Conservation (phyloP, 176 grass and related monocot species). For the Rhipidocladum racemiflorum region DNA sequence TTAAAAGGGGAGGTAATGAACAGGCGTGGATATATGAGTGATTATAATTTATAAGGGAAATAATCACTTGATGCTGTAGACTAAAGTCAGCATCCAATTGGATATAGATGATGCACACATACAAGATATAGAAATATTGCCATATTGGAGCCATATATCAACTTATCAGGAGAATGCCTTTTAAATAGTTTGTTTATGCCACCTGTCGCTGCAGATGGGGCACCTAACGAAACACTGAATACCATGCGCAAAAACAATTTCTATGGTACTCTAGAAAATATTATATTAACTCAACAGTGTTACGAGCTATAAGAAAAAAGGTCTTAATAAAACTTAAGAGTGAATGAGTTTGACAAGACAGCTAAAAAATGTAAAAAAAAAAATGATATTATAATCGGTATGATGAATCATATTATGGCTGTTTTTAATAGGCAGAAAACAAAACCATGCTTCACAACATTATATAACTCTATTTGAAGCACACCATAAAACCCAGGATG, state of each 20-base stretch:
- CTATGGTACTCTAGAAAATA: too few species aligned
- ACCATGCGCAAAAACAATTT: too few species aligned
- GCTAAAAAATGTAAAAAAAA: neutral
- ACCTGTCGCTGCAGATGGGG: too few species aligned
- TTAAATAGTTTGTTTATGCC: too few species aligned
- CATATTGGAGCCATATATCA: too few species aligned
- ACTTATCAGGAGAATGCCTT: too few species aligned
- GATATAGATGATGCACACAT: too few species aligned
- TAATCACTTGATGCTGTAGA: neutral
- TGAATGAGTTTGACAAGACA: neutral
- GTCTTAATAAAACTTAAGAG: neutral
- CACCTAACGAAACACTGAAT: too few species aligned
- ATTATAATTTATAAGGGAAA: neutral
- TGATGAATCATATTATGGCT: neutral
- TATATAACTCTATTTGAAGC: neutral
- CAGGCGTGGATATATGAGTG: neutral
- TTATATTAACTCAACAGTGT: neutral
- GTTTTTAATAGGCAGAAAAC: neutral
- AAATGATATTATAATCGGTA: neutral
- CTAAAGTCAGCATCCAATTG: neutral
- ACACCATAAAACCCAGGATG: neutral
- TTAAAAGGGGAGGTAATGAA: neutral
- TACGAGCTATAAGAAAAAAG: neutral
- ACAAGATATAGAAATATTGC: too few species aligned
- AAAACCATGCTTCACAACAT: neutral